A percentile compares a stretch with the other conserved stretches of the same genome.
Conservation (phyloP, 768 basidiomycete species). For the Chalciporus sphaerocephalus region DNA sequence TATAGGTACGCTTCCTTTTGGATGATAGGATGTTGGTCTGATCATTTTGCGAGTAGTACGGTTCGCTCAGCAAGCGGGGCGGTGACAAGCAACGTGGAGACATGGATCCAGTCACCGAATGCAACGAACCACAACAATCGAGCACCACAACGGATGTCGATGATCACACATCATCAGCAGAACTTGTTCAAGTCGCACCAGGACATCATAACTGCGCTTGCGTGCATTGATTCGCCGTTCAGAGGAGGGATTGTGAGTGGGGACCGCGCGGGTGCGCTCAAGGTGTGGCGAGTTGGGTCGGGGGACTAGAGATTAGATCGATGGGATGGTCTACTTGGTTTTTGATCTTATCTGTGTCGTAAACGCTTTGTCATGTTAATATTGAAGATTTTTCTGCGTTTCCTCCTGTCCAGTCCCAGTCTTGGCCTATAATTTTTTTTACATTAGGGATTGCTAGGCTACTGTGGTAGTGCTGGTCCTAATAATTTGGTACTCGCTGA, state of each 20-base stretch:
- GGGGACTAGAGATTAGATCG: constrained; percentile 31
- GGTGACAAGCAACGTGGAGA: constrained; percentile 57
- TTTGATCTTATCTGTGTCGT: constrained; percentile 9
- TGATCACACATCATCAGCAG: constrained; percentile 80
- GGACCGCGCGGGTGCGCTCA: constrained; percentile 84
- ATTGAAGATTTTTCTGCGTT: neutral
- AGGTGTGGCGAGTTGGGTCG: constrained; percentile 79
- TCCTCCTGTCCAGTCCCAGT: too few species aligned
- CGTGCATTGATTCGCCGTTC: constrained; percentile 89
- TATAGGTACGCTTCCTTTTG: constrained; percentile 54
- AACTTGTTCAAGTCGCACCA: constrained; percentile 83
- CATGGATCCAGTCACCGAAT: constrained; percentile 47
- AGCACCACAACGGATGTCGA: constrained; percentile 68
- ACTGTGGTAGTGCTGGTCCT: neutral
- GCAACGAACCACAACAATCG: constrained; percentile 53
- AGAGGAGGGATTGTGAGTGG: constrained; percentile 89
- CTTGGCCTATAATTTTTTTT: too few species aligned
- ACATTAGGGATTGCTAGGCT: too few species aligned
- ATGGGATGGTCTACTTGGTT: neutral
- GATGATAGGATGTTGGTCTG: constrained; percentile 1
- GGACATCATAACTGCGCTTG: constrained; percentile 82
- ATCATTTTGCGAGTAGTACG: constrained; percentile 22
- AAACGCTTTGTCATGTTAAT: neutral
- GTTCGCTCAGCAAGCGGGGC: constrained; percentile 36
- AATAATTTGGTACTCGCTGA: neutral